These are phyloP conservation scores for Pezicula radicicola DNA, from an alignment of 2,329 filamentous ascomycete species.

Conservation along the genomic window DNA sequence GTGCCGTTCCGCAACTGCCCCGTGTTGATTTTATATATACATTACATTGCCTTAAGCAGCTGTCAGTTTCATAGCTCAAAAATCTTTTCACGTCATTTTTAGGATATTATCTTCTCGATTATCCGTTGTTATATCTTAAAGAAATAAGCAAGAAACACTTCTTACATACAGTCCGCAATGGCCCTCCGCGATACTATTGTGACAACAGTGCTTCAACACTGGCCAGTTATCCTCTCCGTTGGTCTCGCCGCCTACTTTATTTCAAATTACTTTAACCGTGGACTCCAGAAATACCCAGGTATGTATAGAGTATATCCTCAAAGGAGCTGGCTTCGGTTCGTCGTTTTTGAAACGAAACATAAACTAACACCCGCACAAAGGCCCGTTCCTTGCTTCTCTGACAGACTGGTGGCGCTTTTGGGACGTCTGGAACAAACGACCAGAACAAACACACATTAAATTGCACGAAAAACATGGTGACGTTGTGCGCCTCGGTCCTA, in stretches of 20 bases:
- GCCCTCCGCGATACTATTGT: slow-evolving; percentile 11
- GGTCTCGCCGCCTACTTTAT: slow-evolving; percentile 38
- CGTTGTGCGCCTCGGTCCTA: slow-evolving; percentile 73
- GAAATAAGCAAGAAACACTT: not conserved
- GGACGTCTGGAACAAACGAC: slow-evolving; percentile 61
- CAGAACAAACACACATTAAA: slow-evolving; percentile 64
- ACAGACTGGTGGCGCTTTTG: slow-evolving; percentile 74
- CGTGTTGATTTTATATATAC: too few species aligned
- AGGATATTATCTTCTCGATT: too few species aligned
- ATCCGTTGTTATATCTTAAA: too few species aligned
- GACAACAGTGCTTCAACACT: slow-evolving; percentile 31
- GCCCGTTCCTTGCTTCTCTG: slow-evolving; percentile 63
- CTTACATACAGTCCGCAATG: not conserved
- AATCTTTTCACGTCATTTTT: too few species aligned
- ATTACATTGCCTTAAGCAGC: too few species aligned
- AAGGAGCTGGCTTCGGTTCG: too few species aligned
- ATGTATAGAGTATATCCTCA: too few species aligned
- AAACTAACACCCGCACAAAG: too few species aligned
- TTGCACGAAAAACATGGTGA: slow-evolving; percentile 72
- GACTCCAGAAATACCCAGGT: slow-evolving; percentile 67
- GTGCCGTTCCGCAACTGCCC: too few species aligned
- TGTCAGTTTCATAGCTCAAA: too few species aligned
- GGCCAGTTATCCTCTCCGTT: slow-evolving; percentile 35
- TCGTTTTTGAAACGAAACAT: too few species aligned
- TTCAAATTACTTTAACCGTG: slow-evolving; percentile 49